Evolutionary conservation across 1,284 basidiomycete genomes (phyloP), one percentile per base, ranked within the genome.

Genomic region (Ganoderma sp.): DNA sequence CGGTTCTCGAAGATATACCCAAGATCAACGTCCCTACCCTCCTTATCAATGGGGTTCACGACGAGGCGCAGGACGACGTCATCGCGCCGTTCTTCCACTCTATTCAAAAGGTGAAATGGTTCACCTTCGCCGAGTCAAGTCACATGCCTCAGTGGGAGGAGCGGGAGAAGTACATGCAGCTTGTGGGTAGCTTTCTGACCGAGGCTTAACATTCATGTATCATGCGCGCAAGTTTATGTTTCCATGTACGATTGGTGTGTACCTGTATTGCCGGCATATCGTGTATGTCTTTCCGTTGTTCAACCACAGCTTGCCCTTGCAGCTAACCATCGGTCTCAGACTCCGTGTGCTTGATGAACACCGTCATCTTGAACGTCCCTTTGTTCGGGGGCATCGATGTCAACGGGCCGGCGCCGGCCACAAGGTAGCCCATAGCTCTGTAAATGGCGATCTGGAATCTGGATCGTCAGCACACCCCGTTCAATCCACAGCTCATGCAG

Each of bases 131-230:
- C 9, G 70, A 84, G 43, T 81, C 81, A 4, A 81, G 82, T 25
- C 86, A 88, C 73, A 79, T 83, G 71, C 77, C 83, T 1, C 81
- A 82, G 43, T 76, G 79, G 60, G 86, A 87, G 74, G 85, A 87
- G 73, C 77, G 81, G 9, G 81, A 83, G 64, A 77, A 78, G 66
- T 86, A 78, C 71, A 81, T 85, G 76, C 65, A 79, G 22, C 73
- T 83, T 9, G 78, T 84, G 1, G 80, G 77, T 5, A 76, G 74
- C 6, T 85, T 83, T 71, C 52, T 73, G 1, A 28, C 25, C 25
- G 25, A 28, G 25, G 25, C 25, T 28, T 28, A 28, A 28, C 25
- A 2, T 28, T 28, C 25, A 28, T 28, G 25, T 28, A 28, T 28
- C 1, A 28, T 2, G 25, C 25, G 25, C 2, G 25, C 25, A 28